A percentile compares a stretch with the other conserved stretches of the same genome.
phyloP scores from a whole-genome alignment of 768 basidiomycete species.

The Russula ochroleuca region DNA sequence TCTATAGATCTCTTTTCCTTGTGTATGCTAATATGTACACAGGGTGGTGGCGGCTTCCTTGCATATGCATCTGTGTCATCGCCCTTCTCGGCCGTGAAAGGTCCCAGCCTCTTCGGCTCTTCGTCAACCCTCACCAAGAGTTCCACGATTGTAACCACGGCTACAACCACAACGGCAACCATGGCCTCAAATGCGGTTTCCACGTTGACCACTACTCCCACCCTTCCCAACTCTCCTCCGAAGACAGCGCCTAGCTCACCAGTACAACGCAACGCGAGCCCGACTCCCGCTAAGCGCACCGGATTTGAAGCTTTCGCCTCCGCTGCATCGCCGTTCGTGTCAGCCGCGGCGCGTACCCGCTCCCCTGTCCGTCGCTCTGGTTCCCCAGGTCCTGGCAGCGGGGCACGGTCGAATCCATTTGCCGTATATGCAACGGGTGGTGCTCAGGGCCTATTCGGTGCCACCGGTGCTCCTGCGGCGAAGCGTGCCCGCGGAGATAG shows the following conservation, averaged over 20 bases:
- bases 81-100: conserved; percentile 71
- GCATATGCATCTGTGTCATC: conserved; percentile 72
- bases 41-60: conserved; percentile 56
- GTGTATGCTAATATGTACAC: conserved; percentile 21
- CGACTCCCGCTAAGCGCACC: conserved; percentile 45
- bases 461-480: conserved; percentile 40
- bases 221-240: conserved; percentile 20
- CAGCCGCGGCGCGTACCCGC: conserved; percentile 52
- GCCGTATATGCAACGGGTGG: conserved; percentile 48
- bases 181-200: conserved; percentile 5
- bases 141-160: conserved; percentile 32
- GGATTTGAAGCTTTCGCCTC: conserved; percentile 58
- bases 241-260: conserved; percentile 20
- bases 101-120: conserved; percentile 49
- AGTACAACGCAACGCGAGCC: conserved; percentile 26
- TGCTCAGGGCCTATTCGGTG: conserved; percentile 42
- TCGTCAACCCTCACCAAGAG: conserved; percentile 34
- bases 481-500: conserved; percentile 48
- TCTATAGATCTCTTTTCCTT: neutral
- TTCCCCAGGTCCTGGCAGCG: conserved; percentile 49
- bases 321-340: conserved; percentile 48
- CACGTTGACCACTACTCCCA: conserved; percentile 8
- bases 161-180: conserved; percentile 22
- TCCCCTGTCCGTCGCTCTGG: conserved; percentile 40
- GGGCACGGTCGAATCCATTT: conserved; percentile 39